phyloP scores from a whole-genome alignment of 129 eudicot species.

The Oenanthe sinensis region DNA sequence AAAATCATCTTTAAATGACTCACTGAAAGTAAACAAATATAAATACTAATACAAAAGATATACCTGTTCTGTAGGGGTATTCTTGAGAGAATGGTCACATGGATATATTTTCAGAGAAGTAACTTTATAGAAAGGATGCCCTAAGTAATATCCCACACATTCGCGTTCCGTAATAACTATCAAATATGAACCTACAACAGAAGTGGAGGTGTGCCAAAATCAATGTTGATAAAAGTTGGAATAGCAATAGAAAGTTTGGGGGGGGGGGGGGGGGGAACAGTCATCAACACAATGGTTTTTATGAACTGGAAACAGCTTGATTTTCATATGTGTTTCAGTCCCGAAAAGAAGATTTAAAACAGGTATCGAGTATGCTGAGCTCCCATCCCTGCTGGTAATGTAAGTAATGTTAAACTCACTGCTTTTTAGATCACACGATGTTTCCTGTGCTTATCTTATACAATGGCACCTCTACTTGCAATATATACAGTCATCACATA shows the following conservation, averaged over 20 bases:
- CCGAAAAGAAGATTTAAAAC: background rate
- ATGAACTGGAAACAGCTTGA: background rate
- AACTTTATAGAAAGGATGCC: constrained; percentile 80
- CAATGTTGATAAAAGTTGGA: background rate
- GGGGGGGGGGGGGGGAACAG: background rate
- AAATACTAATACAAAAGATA: background rate
- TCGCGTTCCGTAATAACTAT: constrained; percentile 72
- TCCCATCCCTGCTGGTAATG: background rate
- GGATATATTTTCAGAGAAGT: constrained; percentile 75
- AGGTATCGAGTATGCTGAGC: background rate
- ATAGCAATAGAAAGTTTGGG: background rate
- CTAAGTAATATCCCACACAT: constrained; percentile 79
- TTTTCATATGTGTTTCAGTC: background rate
- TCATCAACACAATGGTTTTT: background rate
- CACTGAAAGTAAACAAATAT: background rate
- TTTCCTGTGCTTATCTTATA: background rate
- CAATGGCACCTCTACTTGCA: background rate
- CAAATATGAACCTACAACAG: constrained; percentile 61
- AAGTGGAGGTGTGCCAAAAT: constrained; percentile 3
- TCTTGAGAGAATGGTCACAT: constrained; percentile 70
- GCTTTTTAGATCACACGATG: background rate
- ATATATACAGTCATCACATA: too few species aligned
- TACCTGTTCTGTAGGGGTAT: constrained; percentile 79
- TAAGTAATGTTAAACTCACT: background rate
- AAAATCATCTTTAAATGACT: background rate